These are phyloP conservation scores for Diaporthe velutina DNA, from an alignment of 2,329 filamentous ascomycete species.

Conservation along the genomic window DNA sequence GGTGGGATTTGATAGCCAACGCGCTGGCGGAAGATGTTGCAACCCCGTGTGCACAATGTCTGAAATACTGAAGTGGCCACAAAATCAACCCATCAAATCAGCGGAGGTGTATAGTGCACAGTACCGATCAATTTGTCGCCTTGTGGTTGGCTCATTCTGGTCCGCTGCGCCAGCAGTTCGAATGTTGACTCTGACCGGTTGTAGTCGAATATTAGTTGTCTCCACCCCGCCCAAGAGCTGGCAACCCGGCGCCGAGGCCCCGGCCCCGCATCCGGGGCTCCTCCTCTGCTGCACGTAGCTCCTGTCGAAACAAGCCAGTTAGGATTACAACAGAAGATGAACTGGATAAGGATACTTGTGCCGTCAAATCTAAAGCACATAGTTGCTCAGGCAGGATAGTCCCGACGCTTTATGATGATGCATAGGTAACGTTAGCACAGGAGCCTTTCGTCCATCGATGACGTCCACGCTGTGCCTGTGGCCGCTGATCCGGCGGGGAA, in stretches of 20 bases:
- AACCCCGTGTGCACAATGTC: background rate
- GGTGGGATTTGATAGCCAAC: too few species aligned
- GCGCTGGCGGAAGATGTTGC: background rate
- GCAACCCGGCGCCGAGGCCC: background rate
- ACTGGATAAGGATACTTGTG: background rate
- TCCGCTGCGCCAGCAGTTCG: background rate
- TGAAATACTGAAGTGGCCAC: background rate
- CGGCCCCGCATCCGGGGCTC: background rate
- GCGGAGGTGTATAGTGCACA: background rate
- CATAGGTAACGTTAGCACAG: background rate
- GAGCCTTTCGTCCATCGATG: background rate
- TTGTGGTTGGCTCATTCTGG: background rate
- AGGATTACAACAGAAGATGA: accelerated
- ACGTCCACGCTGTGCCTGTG: background rate
- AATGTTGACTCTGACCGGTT: background rate
- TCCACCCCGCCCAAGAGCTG: background rate
- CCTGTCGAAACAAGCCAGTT: background rate
- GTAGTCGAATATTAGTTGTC: background rate
- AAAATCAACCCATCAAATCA: background rate
- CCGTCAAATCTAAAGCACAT: background rate
- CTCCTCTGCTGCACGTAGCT: too few species aligned
- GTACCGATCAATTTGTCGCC: background rate
- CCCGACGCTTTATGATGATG: background rate
- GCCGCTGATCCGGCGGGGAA: conserved; percentile 24
- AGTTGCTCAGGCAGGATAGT: too few species aligned